A percentile compares a stretch with the other conserved stretches of the same genome.
phyloP scores from a whole-genome alignment of 2,329 filamentous ascomycete genomes.

The Nemania diffusa region DNA sequence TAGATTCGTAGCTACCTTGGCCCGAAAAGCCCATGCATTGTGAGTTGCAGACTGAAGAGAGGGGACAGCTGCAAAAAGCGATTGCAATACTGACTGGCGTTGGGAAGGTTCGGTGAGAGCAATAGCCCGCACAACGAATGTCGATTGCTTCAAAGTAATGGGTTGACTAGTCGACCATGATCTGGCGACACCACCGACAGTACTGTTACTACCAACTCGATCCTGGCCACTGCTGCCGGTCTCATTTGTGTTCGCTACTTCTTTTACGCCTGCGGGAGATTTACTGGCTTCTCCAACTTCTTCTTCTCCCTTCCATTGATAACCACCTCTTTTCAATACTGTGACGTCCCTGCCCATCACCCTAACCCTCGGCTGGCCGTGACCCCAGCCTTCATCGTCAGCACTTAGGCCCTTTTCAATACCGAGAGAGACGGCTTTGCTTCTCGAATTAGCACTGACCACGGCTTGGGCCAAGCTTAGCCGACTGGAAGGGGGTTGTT shows the following conservation, averaged over 20 bases:
- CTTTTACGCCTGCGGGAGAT: conserved; percentile 24
- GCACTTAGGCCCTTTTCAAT: conserved; percentile 72
- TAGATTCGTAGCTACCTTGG: conserved; percentile 49
- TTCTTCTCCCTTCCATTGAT: conserved; percentile 65
- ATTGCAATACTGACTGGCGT: conserved; percentile 57
- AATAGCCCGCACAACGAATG: conserved; percentile 66
- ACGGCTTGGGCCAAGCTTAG: conserved; percentile 86
- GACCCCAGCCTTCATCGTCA: conserved; percentile 77
- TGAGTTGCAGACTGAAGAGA: conserved; percentile 66
- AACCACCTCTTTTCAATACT: conserved; percentile 82
- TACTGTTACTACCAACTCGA: conserved; percentile 28
- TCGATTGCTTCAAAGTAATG: conserved; percentile 64
- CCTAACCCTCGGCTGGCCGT: conserved; percentile 77
- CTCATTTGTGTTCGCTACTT: conserved; percentile 34
- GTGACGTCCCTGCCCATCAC: conserved; percentile 79
- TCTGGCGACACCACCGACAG: conserved; percentile 40
- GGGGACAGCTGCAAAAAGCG: conserved; percentile 60
- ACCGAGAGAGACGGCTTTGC: conserved; percentile 79
- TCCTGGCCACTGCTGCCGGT: conserved; percentile 35
- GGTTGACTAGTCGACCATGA: conserved; percentile 64
- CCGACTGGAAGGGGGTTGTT: conserved; percentile 84
- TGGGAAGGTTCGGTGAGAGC: conserved; percentile 53
- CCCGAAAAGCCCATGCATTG: conserved; percentile 66
- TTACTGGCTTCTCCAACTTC: conserved; percentile 39
- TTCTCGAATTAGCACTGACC: conserved; percentile 81